phyloP scores from a whole-genome alignment of 352 stramenopile genomes.

The Pythium plurisporium region DNA sequence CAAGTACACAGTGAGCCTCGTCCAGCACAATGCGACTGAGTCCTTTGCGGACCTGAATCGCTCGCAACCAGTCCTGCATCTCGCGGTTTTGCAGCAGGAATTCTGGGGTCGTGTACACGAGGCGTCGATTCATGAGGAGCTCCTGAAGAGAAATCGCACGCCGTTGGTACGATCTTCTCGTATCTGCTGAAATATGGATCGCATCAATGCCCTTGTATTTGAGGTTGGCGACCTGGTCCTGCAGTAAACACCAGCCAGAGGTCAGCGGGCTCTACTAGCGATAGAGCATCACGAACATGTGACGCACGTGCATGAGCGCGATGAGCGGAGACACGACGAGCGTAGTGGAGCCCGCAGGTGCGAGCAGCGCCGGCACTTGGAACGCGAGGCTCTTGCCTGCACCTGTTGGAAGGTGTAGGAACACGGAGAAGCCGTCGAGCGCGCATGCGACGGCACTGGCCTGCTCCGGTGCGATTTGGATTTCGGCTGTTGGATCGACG shows the following conservation, averaged over 20 bases:
- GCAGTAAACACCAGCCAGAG: background rate
- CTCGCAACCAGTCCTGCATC: slow-evolving; percentile 43
- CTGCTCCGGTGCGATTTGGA: slow-evolving; percentile 41
- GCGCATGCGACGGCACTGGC: slow-evolving; percentile 36
- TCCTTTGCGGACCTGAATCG: slow-evolving; percentile 16
- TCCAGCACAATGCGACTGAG: slow-evolving; percentile 67
- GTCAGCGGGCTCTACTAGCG: background rate
- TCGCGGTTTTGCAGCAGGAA: slow-evolving; percentile 62
- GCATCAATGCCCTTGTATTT: slow-evolving; percentile 50
- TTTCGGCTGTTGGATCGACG: slow-evolving; percentile 5
- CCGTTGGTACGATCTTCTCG: slow-evolving; percentile 16
- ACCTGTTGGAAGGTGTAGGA: slow-evolving; percentile 70
- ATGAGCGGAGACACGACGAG: slow-evolving; percentile 74
- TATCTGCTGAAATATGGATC: slow-evolving; percentile 37
- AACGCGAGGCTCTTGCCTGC: slow-evolving; percentile 81
- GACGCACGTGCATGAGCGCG: slow-evolving; percentile 67
- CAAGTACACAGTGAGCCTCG: slow-evolving; percentile 73
- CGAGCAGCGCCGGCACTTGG: slow-evolving; percentile 58
- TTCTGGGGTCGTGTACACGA: slow-evolving; percentile 83
- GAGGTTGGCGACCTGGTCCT: slow-evolving; percentile 74
- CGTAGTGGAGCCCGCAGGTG: slow-evolving; percentile 33
- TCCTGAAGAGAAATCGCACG: slow-evolving; percentile 23
- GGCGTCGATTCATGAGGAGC: slow-evolving; percentile 33
- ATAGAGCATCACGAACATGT: no score
- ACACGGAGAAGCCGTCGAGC: slow-evolving; percentile 52